Percentiles rank a stretch among this genome's conserved stretches.
These are phyloP conservation scores for Platismatia glauca DNA, from an alignment of 495 filamentous ascomycete genomes.

Conservation along the genomic window DNA sequence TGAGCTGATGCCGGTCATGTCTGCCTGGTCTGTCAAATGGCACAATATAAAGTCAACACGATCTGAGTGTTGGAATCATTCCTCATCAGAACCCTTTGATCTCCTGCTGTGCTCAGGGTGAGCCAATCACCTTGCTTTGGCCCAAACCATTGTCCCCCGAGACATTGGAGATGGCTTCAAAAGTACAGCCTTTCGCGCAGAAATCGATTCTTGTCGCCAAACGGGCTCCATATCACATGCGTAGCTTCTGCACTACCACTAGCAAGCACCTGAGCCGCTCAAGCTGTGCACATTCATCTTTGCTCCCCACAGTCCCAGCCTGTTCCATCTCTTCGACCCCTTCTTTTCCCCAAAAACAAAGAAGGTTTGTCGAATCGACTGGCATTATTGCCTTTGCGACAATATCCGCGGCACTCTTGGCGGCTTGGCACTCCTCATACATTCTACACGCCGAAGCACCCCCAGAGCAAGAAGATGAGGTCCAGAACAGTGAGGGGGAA, in stretches of 20 bases:
- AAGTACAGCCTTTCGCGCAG: too few species aligned
- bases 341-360: background rate
- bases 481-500: background rate
- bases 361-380: background rate
- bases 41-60: too few species aligned
- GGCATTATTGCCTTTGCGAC: background rate
- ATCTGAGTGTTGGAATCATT: too few species aligned
- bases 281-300: background rate
- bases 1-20: too few species aligned
- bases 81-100: too few species aligned
- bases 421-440: background rate
- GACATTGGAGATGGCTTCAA: too few species aligned
- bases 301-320: background rate
- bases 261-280: background rate
- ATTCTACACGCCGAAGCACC: slow-evolving; percentile 8
- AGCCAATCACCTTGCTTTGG: too few species aligned
- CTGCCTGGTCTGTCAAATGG: too few species aligned
- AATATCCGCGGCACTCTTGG: background rate
- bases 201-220: too few species aligned
- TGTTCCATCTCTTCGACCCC: background rate
- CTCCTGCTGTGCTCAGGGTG: too few species aligned
- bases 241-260: background rate
- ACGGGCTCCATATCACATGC: background rate
- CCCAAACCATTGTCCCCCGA: too few species aligned
- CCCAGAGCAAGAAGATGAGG: background rate